Evolutionary conservation across 495 filamentous ascomycete genomes (phyloP).

Genomic region (Tuber magnatum): DNA sequence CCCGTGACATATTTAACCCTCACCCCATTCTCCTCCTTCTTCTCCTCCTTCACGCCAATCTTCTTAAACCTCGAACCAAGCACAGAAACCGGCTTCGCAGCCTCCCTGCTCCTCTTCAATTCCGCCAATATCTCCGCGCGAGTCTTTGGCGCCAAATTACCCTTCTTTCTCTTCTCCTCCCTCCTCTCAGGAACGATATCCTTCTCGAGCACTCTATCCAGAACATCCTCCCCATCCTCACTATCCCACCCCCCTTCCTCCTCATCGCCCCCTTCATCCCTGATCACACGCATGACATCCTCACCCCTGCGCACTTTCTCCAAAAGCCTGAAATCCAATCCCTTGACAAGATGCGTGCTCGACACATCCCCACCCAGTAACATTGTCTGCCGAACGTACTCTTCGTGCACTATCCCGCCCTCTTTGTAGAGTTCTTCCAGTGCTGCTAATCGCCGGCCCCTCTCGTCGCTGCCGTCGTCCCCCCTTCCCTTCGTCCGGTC

Average conservation of each 20-base stretch:
- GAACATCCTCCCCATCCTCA: conserved; percentile 62
- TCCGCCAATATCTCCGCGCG: conserved; percentile 62
- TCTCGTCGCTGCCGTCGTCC: conserved; percentile 56
- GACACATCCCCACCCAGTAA: conserved; percentile 63
- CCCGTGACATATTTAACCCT: conserved; percentile 79
- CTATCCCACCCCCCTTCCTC: conserved; percentile 34
- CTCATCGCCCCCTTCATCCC: conserved; percentile 28
- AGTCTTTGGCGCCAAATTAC: conserved; percentile 58
- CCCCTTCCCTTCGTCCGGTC: conserved; percentile 61
- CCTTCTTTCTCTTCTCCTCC: conserved; percentile 66
- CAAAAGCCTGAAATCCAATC: conserved; percentile 76
- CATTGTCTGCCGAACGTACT: conserved; percentile 54
- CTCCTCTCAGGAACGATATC: conserved; percentile 55
- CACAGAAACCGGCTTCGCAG: conserved; percentile 42
- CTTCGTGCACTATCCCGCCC: conserved; percentile 62
- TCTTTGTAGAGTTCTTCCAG: conserved; percentile 77
- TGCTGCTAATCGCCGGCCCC: conserved; percentile 59
- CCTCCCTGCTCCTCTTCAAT: conserved; percentile 54
- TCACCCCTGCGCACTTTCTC: conserved; percentile 66
- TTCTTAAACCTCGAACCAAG: conserved; percentile 77
- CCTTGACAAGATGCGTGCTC: conserved; percentile 83
- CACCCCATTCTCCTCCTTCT: conserved; percentile 59
- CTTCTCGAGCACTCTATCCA: conserved; percentile 65
- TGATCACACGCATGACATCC: conserved; percentile 52
- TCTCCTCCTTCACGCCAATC: conserved; percentile 55